Evolutionary conservation across 2,329 filamentous ascomycete genomes (phyloP).

Genomic region (Fusarium pseudoanthophilum): DNA sequence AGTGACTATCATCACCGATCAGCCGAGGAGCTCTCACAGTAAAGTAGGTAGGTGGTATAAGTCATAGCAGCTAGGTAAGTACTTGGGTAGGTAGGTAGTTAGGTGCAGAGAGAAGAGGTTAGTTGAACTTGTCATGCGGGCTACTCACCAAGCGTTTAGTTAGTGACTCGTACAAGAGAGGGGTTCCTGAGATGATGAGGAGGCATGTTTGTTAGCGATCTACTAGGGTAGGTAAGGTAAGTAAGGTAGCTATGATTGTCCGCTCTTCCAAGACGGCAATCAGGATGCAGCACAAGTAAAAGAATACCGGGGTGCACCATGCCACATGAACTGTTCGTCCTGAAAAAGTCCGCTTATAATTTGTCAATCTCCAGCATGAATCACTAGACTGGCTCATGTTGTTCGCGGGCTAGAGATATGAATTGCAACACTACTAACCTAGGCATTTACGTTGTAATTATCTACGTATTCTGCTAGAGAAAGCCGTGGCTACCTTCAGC

Average conservation of each 20-base stretch:
- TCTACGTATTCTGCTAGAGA: conserved; percentile 3
- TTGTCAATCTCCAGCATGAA: neutral
- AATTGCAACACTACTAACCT: neutral
- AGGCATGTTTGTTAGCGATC: conserved; percentile 15
- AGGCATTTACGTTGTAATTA: neutral
- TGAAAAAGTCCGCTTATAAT: neutral
- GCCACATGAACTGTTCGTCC: conserved; percentile 14
- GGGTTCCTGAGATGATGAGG: conserved; percentile 12
- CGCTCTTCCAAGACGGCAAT: conserved; percentile 12
- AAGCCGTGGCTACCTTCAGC: neutral
- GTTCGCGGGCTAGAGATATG: neutral
- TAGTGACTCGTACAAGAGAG: conserved; percentile 13
- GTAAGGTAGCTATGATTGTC: neutral
- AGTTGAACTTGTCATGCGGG: conserved; percentile 15
- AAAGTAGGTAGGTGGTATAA: neutral
- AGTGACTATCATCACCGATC: conserved; percentile 12
- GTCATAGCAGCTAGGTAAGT: neutral
- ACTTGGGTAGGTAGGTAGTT: neutral
- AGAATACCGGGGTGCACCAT: conserved; percentile 10
- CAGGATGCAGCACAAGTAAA: neutral
- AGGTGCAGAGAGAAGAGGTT: conserved; percentile 8
- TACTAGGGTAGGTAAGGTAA: neutral
- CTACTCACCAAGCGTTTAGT: conserved; percentile 1
- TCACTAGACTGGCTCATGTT: neutral
- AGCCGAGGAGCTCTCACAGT: neutral